Conservation (phyloP, 1,284 basidiomycete species). For the Omphalotus olearius region DNA sequence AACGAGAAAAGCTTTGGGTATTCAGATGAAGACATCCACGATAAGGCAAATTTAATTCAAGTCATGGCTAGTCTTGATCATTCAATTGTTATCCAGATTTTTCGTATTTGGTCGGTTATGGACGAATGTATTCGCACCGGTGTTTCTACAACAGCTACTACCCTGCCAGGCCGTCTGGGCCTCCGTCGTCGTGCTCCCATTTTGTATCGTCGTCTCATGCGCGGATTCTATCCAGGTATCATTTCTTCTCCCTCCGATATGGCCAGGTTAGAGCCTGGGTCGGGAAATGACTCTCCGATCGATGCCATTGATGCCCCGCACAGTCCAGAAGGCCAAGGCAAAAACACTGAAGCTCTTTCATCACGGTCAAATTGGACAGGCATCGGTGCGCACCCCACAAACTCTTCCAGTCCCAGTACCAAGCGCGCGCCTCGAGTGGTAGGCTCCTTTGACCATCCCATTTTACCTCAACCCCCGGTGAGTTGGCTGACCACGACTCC, state of each 20-base stretch:
- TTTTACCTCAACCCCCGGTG: slow-evolving; percentile 80
- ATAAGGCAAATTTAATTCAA: slow-evolving; percentile 45
- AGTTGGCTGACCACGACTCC: slow-evolving; percentile 23
- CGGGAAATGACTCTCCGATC: slow-evolving; percentile 17
- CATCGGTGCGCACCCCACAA: slow-evolving; percentile 1
- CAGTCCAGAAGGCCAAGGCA: slow-evolving; percentile 9
- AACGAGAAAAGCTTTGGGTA: slow-evolving; percentile 85
- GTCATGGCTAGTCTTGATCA: slow-evolving; percentile 5
- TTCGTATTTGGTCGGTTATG: slow-evolving; percentile 89
- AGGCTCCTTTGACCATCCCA: slow-evolving; percentile 78
- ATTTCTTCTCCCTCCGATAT: slow-evolving; percentile 29
- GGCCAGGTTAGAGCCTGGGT: slow-evolving; percentile 46
- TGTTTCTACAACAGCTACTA: slow-evolving; percentile 73
- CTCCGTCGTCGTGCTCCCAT: slow-evolving; percentile 80
- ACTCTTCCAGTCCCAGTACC: slow-evolving; percentile 11
- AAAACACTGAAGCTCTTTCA: neutral
- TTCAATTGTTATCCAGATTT: slow-evolving; percentile 38
- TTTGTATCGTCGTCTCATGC: slow-evolving; percentile 85
- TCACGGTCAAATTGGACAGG: neutral
- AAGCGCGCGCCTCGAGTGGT: slow-evolving; percentile 52
- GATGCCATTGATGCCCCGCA: slow-evolving; percentile 37
- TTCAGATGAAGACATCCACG: slow-evolving; percentile 71
- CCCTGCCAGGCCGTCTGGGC: slow-evolving; percentile 82
- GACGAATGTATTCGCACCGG: slow-evolving; percentile 89
- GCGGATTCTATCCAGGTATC: slow-evolving; percentile 76